Evolutionary conservation across 345 rosid species (phyloP).

Genomic region (Draba incana): DNA sequence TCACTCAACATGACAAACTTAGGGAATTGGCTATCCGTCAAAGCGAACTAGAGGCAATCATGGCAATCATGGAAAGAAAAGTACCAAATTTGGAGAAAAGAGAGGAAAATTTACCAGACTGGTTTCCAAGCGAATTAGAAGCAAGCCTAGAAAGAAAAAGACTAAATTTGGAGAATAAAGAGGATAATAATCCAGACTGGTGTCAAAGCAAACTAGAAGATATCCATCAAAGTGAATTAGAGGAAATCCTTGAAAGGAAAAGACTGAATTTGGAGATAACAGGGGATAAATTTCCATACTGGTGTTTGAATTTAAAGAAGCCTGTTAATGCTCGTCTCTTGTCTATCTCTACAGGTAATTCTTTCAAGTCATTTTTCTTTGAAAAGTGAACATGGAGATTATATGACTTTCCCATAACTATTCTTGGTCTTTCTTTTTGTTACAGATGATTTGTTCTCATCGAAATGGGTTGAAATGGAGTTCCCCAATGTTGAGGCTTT

Average conservation of each 20-base stretch:
- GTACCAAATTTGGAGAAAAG: constrained; percentile 45
- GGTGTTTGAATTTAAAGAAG: constrained; percentile 40
- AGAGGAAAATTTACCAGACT: constrained; percentile 43
- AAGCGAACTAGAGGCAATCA: constrained; percentile 23
- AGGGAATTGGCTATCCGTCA: constrained; percentile 52
- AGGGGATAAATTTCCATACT: constrained; percentile 43
- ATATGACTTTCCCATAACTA: neutral
- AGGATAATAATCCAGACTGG: too few species aligned
- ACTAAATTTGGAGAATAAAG: too few species aligned
- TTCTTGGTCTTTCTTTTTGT: neutral
- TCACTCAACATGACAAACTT: constrained; percentile 56
- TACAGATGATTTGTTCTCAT: constrained; percentile 55
- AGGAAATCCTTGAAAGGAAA: constrained; percentile 18
- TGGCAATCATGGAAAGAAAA: constrained; percentile 19
- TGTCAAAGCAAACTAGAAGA: constrained; percentile 9
- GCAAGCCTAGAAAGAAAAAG: too few species aligned
- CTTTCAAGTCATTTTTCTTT: constrained; percentile 23
- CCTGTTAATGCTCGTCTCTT: constrained; percentile 42
- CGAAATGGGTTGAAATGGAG: constrained; percentile 43
- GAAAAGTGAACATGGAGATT: too few species aligned
- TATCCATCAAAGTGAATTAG: neutral
- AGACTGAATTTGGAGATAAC: constrained; percentile 45
- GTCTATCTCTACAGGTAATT: constrained; percentile 51
- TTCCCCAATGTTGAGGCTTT: constrained; percentile 51
- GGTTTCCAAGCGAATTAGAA: constrained; percentile 35